phyloP scores from a whole-genome alignment of 1,139 yeast genomes.

The Candida labiduridarum region DNA sequence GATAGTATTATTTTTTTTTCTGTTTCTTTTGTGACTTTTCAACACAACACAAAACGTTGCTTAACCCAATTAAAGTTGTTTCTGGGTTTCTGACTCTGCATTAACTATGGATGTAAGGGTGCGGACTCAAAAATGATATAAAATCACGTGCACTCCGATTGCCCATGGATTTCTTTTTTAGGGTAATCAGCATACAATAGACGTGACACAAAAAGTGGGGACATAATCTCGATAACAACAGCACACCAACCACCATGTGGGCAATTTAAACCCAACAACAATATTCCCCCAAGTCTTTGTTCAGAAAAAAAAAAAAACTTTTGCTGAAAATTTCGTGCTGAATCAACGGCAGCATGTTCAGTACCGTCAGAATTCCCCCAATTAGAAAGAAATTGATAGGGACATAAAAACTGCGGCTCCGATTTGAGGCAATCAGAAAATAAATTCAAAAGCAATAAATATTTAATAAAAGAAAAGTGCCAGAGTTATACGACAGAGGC shows the following conservation, averaged over 20 bases:
- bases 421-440: neutral
- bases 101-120: slow-evolving; percentile 8
- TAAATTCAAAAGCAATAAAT: neutral
- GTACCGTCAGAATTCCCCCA: neutral
- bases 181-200: neutral
- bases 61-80: neutral
- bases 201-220: neutral
- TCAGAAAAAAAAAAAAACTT: neutral
- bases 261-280: neutral
- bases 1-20: neutral
- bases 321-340: neutral
- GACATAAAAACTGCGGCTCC: neutral
- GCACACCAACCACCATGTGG: neutral
- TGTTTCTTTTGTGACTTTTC: neutral
- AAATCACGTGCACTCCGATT: slow-evolving; percentile 9
- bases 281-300: neutral
- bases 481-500: neutral
- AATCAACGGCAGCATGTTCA: neutral
- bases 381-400: too few relatives aligned
- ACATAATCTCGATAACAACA: neutral
- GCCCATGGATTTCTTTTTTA: neutral
- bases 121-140: slow-evolving; percentile 6
- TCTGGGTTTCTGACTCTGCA: slow-evolving; percentile 10
- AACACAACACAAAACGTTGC: neutral
- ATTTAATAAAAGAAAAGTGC: neutral